Evolutionary conservation across 139 green algal species (phyloP), one percentile per base, ranked within the genome.

Genomic region (Chlorella sp.): DNA sequence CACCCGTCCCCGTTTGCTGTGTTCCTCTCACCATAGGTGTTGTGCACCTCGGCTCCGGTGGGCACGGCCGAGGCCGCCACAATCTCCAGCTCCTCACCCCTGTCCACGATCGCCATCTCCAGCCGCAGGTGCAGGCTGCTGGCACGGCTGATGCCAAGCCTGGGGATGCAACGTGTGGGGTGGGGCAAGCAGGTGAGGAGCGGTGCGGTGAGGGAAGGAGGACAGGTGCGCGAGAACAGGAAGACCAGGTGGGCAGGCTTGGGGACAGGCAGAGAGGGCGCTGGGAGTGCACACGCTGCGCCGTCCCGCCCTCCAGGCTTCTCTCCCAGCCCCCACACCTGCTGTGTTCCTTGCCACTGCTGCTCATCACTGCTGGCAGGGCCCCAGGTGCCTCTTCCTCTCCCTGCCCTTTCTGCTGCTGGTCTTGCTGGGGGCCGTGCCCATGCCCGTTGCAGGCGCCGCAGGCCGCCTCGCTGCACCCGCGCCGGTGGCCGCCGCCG

Each of bases 61-160:
- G 79, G 61, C 8, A 95, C 42, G 1, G 72, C 63, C 1, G 84
- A 87, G 0, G 87, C 88, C 5, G 91, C 89, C 35, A 93, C 72
- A 55, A 95, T 92, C 67, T 92, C 82, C 73, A 93, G 50, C 29
- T 80, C 48, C 29, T 83, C 82, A 21, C 78, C 76, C 15, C 74
- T 61, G 19, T 66, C 67, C 0, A 83, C 73, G 27, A 95, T 94
- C 23, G 66, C 91, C 63, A 95, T 94, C 67, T 95, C 82, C 73
- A 95, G 79, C 8, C 76, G 71, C 74, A 94, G 73, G 70, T 84
- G 72, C 46, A 82, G 38, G 9, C 77, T 77, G 67, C 85, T 86
- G 38, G 51, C 75, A 33, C 12, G 59, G 17, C 4, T 76, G 56
- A 60, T 66, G 42, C 64, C 38, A 8, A 51, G 25, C 4, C 42